phyloP scores from a whole-genome alignment of 441 rosid genomes.

The Isatis lusitanica region DNA sequence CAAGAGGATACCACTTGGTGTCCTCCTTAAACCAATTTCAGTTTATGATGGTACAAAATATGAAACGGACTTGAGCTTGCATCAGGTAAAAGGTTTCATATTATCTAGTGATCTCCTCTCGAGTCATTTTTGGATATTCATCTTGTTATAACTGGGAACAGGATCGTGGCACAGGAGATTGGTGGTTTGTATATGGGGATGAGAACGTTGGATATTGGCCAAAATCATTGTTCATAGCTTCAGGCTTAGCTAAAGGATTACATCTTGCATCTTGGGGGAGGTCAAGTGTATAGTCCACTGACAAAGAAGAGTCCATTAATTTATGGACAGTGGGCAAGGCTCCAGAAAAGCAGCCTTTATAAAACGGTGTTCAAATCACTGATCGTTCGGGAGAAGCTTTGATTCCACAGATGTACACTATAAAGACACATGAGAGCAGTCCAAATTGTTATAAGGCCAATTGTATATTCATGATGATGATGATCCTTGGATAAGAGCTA shows the following conservation, averaged over 20 bases:
- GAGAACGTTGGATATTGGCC: constrained; percentile 33
- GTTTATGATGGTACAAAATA: not conserved
- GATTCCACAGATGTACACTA: constrained; percentile 27
- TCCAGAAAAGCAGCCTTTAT: constrained; percentile 20
- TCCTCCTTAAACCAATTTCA: constrained; percentile 10
- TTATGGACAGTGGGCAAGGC: constrained; percentile 37
- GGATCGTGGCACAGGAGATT: constrained; percentile 26
- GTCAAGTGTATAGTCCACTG: constrained; percentile 33
- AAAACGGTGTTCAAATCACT: constrained; percentile 14
- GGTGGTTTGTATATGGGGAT: constrained; percentile 27
- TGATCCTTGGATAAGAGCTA: constrained; percentile 25
- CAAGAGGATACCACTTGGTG: constrained; percentile 23
- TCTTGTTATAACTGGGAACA: not conserved
- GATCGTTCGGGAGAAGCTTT: constrained; percentile 1
- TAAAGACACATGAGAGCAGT: constrained; percentile 8
- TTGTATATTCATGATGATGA: constrained; percentile 15
- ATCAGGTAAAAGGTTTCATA: constrained; percentile 6
- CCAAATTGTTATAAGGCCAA: constrained; percentile 25
- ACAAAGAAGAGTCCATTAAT: constrained; percentile 20
- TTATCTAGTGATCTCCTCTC: not conserved
- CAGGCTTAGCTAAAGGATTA: constrained; percentile 18
- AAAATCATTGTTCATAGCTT: constrained; percentile 8
- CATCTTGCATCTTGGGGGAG: constrained; percentile 27
- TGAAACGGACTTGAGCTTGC: constrained; percentile 14
- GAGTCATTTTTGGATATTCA: constrained; percentile 9